phyloP scores from a whole-genome alignment of 805 yeast species.

The Schwanniomyces pseudopolymorphus region DNA sequence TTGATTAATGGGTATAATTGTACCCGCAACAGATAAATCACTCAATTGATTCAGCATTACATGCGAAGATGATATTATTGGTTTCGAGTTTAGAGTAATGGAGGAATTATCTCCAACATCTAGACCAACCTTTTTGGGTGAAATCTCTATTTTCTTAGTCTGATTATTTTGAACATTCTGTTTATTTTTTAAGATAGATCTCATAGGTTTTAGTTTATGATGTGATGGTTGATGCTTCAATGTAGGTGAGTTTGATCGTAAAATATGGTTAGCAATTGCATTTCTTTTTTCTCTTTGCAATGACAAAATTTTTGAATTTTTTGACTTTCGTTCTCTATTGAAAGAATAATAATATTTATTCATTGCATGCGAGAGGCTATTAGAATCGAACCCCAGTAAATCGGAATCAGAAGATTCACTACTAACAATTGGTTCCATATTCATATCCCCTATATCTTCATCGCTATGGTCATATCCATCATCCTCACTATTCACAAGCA shows the following conservation, averaged over 20 bases:
- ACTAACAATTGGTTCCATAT: background rate
- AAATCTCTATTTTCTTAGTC: background rate
- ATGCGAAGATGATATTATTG: background rate
- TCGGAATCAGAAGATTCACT: conserved; percentile 11
- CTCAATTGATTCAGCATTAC: background rate
- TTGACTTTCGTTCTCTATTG: conserved; percentile 12
- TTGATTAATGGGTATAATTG: background rate
- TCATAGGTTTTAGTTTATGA: conserved; percentile 39
- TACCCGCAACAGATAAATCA: background rate
- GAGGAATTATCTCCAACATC: too few relatives aligned
- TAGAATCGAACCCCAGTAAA: conserved; percentile 8
- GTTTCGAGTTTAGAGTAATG: too few relatives aligned
- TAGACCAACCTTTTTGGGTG: too few relatives aligned
- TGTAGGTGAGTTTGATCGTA: conserved; percentile 24
- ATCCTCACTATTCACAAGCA: background rate
- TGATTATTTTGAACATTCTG: background rate
- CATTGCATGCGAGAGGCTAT: background rate
- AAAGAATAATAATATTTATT: conserved; percentile 9
- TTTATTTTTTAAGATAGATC: conserved; percentile 35
- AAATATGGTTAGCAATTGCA: conserved; percentile 1
- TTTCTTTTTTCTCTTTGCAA: conserved; percentile 1
- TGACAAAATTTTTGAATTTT: conserved; percentile 5
- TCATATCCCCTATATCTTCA: too few relatives aligned
- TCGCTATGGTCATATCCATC: background rate
- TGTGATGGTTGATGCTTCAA: conserved; percentile 45